Conservation (phyloP, 2,329 filamentous ascomycete genomes). For the Alternaria ethzedia region DNA sequence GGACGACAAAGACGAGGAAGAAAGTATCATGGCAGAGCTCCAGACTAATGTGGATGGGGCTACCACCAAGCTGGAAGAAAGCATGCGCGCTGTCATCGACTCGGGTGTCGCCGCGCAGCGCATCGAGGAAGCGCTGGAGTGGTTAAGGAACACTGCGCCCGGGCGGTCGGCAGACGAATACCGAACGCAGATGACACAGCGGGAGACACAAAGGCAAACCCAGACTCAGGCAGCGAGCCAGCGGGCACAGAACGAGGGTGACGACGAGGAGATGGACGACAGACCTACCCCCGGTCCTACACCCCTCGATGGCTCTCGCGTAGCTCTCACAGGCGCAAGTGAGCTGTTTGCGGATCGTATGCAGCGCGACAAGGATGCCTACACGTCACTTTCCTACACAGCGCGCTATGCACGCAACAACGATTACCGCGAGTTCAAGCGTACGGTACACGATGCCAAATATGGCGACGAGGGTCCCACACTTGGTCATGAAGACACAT, state of each 20-base stretch:
- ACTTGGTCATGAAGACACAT: slow-evolving; percentile 63
- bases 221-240: slow-evolving; percentile 32
- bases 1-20: slow-evolving; percentile 49
- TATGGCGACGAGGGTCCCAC: slow-evolving; percentile 61
- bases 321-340: slow-evolving; percentile 42
- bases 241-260: slow-evolving; percentile 19
- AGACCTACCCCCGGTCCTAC: slow-evolving; percentile 47
- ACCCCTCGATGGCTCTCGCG: slow-evolving; percentile 42
- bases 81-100: slow-evolving; percentile 65
- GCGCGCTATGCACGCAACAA: slow-evolving; percentile 65
- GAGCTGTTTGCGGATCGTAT: slow-evolving; percentile 48
- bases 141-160: slow-evolving; percentile 49
- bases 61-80: slow-evolving; percentile 63
- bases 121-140: slow-evolving; percentile 53
- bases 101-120: slow-evolving; percentile 55
- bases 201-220: slow-evolving; percentile 41
- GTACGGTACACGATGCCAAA: slow-evolving; percentile 66
- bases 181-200: slow-evolving; percentile 46
- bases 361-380: slow-evolving; percentile 52
- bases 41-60: slow-evolving; percentile 56
- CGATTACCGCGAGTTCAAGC: slow-evolving; percentile 66
- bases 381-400: slow-evolving; percentile 47
- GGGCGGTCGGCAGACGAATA: slow-evolving; percentile 37
- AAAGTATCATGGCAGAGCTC: slow-evolving; percentile 48
- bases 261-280: slow-evolving; percentile 43